A percentile compares a stretch with the other conserved stretches of the same genome.
These are phyloP conservation scores for Gyromitra esculenta DNA, from an alignment of 2,329 filamentous ascomycete genomes.

Conservation along the genomic window DNA sequence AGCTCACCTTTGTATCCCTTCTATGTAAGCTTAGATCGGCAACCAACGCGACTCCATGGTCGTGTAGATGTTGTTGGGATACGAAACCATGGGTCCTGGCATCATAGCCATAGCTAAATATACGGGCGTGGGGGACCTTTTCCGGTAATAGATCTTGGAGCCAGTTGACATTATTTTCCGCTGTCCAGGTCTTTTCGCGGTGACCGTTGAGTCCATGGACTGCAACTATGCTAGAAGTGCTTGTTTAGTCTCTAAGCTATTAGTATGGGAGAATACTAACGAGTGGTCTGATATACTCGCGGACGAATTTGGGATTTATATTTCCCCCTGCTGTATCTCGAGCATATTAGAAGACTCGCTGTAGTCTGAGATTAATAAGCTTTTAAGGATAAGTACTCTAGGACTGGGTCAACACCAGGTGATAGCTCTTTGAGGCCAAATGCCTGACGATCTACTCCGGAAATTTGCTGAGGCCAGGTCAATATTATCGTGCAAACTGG, in stretches of 20 bases:
- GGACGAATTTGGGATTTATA: neutral
- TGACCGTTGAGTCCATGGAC: slow-evolving; percentile 57
- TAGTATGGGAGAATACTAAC: neutral
- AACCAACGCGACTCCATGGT: slow-evolving; percentile 8
- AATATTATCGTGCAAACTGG: neutral
- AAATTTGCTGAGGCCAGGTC: neutral
- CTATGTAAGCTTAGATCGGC: slow-evolving; percentile 6
- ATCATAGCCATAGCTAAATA: slow-evolving; percentile 58
- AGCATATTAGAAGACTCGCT: neutral
- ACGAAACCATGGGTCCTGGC: slow-evolving; percentile 55
- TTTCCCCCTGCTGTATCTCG: neutral
- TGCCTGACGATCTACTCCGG: neutral
- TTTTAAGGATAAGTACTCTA: neutral
- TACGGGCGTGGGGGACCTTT: slow-evolving; percentile 57
- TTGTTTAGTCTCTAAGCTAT: neutral
- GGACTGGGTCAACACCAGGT: neutral
- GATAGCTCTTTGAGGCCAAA: slow-evolving; percentile 6
- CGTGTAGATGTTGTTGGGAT: slow-evolving; percentile 13
- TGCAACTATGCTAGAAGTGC: slow-evolving; percentile 53
- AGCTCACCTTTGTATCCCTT: slow-evolving; percentile 9
- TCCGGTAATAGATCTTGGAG: slow-evolving; percentile 55
- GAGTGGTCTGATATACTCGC: neutral
- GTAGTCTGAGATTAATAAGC: neutral
- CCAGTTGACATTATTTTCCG: slow-evolving; percentile 56
- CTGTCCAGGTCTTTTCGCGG: slow-evolving; percentile 55